phyloP scores from a whole-genome alignment of 2,329 filamentous ascomycete genomes.

The Aspergillus aculeatus region DNA sequence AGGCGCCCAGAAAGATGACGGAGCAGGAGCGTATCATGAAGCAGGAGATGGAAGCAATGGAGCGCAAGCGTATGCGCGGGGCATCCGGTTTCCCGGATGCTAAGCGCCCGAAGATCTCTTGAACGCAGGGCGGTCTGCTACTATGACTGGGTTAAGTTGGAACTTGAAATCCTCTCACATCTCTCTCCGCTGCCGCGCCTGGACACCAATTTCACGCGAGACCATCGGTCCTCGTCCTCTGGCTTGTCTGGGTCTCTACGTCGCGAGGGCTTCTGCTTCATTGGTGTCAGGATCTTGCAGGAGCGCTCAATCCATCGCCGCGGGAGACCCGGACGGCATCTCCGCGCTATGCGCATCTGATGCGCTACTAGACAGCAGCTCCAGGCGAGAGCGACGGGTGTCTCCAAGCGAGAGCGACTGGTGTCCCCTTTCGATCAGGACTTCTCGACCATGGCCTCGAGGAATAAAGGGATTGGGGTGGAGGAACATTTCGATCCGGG shows the following conservation, averaged over 20 bases:
- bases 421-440: no score
- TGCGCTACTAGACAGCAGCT: not conserved
- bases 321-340: not conserved
- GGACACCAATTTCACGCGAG: not conserved
- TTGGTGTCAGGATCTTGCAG: not conserved
- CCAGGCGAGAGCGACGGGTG: no score
- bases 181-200: no score
- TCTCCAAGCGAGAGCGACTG: no score
- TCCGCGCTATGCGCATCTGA: not conserved
- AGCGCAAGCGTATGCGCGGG: constrained; percentile 59
- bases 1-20: constrained; percentile 77
- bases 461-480: no score
- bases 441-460: no score
- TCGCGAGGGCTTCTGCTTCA: not conserved
- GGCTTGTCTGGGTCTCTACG: not conserved
- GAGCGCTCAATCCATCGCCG: not conserved
- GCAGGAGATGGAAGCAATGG: constrained; percentile 63
- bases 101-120: constrained; percentile 38
- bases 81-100: constrained; percentile 30
- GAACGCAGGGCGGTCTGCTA: not conserved
- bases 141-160: not conserved
- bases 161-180: not conserved
- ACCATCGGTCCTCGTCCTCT: not conserved
- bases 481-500: no score
- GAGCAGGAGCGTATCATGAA: constrained; percentile 88